Evolutionary conservation across 495 filamentous ascomycete species (phyloP).

Genomic region (Xanthoparmelia taractica): DNA sequence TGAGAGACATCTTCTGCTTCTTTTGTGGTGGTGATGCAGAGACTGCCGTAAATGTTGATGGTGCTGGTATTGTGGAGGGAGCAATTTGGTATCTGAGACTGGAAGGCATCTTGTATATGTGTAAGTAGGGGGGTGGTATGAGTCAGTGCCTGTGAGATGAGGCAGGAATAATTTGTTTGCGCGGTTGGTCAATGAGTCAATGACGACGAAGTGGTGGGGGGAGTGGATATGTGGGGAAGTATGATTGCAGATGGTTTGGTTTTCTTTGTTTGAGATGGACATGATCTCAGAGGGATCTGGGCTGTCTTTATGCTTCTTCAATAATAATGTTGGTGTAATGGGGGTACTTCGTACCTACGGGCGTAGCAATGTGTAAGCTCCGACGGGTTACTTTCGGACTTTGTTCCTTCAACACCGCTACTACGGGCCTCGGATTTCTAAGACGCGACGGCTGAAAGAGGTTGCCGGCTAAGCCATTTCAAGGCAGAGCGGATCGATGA

Average conservation of each 20-base stretch:
- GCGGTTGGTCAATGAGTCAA: slow-evolving; percentile 21
- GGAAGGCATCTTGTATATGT: slow-evolving; percentile 26
- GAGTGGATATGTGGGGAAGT: neutral
- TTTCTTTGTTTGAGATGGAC: slow-evolving; percentile 4
- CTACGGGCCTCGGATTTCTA: slow-evolving; percentile 2
- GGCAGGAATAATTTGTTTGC: neutral
- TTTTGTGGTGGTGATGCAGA: slow-evolving; percentile 38
- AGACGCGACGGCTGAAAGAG: neutral
- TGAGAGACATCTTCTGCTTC: slow-evolving; percentile 85
- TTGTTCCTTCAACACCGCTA: neutral
- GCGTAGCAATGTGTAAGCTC: neutral
- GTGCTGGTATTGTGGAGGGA: slow-evolving; percentile 14
- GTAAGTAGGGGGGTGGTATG: too few species aligned
- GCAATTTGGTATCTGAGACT: slow-evolving; percentile 20
- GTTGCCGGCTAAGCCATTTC: neutral
- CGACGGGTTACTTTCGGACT: neutral
- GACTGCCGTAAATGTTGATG: slow-evolving; percentile 13
- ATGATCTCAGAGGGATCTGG: neutral
- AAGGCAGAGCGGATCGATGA: neutral
- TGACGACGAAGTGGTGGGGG: too few species aligned
- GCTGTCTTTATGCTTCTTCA: neutral
- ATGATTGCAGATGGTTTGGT: neutral
- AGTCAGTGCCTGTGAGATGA: neutral
- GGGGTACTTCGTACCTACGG: neutral
- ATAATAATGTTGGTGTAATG: neutral